Conservation (phyloP, 2,329 filamentous ascomycete species). For the Penicillium hesseltinei region DNA sequence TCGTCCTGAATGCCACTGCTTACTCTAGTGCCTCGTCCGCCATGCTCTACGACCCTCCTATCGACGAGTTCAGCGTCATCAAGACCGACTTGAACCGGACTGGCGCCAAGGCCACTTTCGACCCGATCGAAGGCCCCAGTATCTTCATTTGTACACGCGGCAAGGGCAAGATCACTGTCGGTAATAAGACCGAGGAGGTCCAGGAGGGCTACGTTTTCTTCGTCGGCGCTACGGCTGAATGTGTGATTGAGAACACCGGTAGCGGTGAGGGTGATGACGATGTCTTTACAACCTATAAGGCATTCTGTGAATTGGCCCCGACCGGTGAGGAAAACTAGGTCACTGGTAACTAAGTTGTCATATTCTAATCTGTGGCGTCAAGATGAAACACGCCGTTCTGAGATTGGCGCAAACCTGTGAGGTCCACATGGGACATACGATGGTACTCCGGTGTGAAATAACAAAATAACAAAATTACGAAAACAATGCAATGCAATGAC, state of each 20-base stretch:
- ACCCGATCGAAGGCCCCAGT: conserved; percentile 81
- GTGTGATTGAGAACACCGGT: conserved; percentile 67
- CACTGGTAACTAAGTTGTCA: conserved; percentile 32
- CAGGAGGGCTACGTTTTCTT: conserved; percentile 75
- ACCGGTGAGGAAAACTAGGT: conserved; percentile 41
- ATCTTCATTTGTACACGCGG: conserved; percentile 89
- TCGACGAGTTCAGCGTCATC: conserved; percentile 92
- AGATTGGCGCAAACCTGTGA: conserved; percentile 21
- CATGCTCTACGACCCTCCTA: conserved; percentile 87
- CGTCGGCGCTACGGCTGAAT: conserved; percentile 82
- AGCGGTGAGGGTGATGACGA: conserved; percentile 58
- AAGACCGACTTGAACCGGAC: conserved; percentile 68
- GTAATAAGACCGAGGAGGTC: conserved; percentile 73
- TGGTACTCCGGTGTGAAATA: neutral
- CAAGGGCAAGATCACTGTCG: conserved; percentile 78
- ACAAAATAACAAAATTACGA: neutral
- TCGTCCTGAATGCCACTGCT: conserved; percentile 73
- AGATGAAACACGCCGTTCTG: conserved; percentile 13
- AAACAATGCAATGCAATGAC: neutral
- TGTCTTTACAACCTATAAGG: conserved; percentile 84
- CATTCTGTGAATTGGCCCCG: conserved; percentile 82
- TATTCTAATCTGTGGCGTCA: conserved; percentile 16
- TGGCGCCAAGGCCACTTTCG: conserved; percentile 82
- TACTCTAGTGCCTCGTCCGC: conserved; percentile 74
- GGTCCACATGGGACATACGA: neutral